Evolutionary conservation across 148 eudicot genomes (phyloP).

Genomic region (Persicaria maculosa): DNA sequence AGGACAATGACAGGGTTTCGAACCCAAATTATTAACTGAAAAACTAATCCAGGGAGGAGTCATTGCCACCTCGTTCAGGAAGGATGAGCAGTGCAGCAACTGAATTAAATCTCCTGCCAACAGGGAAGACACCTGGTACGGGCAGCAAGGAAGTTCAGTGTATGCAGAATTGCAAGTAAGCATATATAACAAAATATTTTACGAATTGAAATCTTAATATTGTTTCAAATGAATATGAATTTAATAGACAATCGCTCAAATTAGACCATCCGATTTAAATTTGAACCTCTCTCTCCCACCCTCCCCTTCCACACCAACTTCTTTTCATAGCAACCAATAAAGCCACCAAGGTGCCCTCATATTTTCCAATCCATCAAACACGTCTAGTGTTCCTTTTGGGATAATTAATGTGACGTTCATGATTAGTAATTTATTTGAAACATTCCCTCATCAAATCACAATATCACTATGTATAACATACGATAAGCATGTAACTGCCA

Average conservation of each 20-base stretch:
- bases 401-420: too few species aligned
- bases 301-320: not conserved
- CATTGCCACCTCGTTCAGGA: slow-evolving; percentile 1
- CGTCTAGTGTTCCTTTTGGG: too few species aligned
- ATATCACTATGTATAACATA: too few species aligned
- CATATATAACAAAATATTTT: not conserved
- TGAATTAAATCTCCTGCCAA: not conserved
- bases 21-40: not conserved
- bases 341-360: too few species aligned
- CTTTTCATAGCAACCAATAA: not conserved
- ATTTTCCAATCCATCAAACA: too few species aligned
- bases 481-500: too few species aligned
- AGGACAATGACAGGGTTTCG: not conserved
- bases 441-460: too few species aligned
- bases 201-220: not conserved
- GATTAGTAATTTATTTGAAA: too few species aligned
- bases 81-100: not conserved
- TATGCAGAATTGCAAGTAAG: not conserved
- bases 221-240: not conserved
- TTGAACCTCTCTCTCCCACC: not conserved
- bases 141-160: not conserved
- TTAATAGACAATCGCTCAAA: not conserved
- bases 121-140: not conserved
- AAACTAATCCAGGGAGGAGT: not conserved
- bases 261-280: not conserved